phyloP scores from a whole-genome alignment of 208 protist species.

The Leishmania aethiopica region DNA sequence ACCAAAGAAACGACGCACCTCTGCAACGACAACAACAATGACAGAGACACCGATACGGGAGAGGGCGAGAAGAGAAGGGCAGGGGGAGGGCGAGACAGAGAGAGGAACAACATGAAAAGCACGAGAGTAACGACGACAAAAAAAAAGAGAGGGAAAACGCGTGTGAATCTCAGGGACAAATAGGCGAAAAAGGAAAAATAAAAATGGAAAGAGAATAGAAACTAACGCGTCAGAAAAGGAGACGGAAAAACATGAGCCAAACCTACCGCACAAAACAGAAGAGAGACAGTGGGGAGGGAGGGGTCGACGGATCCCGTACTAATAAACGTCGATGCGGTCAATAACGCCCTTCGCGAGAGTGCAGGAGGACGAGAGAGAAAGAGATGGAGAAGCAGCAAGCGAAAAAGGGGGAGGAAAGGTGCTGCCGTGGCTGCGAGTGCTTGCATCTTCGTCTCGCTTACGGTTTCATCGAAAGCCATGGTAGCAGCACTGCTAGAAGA shows the following conservation, averaged over 20 bases:
- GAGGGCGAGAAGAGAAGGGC: background rate
- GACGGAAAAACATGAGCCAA: background rate
- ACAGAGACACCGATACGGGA: no score
- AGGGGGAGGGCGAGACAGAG: no score
- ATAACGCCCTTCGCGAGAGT: no score
- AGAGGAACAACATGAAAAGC: background rate
- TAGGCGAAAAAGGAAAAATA: background rate
- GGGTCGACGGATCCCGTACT: background rate
- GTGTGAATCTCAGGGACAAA: background rate
- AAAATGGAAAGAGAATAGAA: background rate
- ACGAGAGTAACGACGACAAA: background rate
- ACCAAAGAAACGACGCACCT: no score
- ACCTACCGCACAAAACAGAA: background rate
- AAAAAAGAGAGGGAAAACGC: background rate
- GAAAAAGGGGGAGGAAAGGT: background rate
- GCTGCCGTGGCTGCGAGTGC: background rate
- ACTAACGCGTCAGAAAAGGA: background rate
- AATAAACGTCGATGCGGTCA: background rate
- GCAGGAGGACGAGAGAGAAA: background rate
- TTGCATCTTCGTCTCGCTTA: background rate
- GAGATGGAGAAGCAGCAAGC: background rate
- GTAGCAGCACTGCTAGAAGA: background rate
- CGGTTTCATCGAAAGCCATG: background rate
- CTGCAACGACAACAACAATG: no score
- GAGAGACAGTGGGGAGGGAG: background rate